A percentile compares a stretch with the other conserved stretches of the same genome.
These are phyloP conservation scores for Plenodomus biglobosus DNA, from an alignment of 2,329 filamentous ascomycete species.

Conservation along the genomic window DNA sequence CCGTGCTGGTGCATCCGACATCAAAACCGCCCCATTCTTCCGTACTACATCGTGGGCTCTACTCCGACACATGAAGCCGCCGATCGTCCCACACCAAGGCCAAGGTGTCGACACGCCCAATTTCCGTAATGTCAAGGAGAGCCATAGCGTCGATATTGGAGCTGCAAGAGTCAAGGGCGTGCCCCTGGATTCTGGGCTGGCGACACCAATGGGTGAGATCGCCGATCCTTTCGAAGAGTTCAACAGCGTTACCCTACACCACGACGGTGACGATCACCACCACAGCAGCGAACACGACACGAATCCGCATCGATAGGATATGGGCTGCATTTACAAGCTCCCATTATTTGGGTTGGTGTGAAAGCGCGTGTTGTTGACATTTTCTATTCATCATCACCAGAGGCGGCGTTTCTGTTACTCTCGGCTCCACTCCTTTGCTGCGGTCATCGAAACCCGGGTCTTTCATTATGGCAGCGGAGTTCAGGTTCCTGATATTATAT, in stretches of 20 bases:
- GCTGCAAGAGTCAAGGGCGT: slow-evolving; percentile 68
- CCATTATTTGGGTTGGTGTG: neutral
- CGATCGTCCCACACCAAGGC: slow-evolving; percentile 90
- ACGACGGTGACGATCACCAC: slow-evolving; percentile 78
- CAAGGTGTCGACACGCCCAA: slow-evolving; percentile 92
- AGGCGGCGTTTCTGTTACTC: slow-evolving; percentile 27
- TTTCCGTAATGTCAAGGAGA: slow-evolving; percentile 97
- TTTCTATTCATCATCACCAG: slow-evolving; percentile 10
- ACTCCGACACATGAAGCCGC: slow-evolving; percentile 95
- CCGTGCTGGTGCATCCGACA: slow-evolving; percentile 91
- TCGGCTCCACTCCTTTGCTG: slow-evolving; percentile 35
- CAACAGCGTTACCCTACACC: slow-evolving; percentile 95
- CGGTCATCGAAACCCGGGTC: slow-evolving; percentile 17
- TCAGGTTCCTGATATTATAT: slow-evolving; percentile 11
- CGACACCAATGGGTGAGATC: slow-evolving; percentile 79
- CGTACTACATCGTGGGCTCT: slow-evolving; percentile 94
- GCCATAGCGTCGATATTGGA: slow-evolving; percentile 83
- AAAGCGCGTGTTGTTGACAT: slow-evolving; percentile 10
- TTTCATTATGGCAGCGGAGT: slow-evolving; percentile 23
- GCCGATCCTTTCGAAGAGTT: slow-evolving; percentile 97
- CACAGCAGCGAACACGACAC: slow-evolving; percentile 22
- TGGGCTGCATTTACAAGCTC: neutral
- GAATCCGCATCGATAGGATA: slow-evolving; percentile 26
- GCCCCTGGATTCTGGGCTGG: slow-evolving; percentile 79
- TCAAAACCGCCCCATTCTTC: slow-evolving; percentile 96